Base-by-base conservation (phyloP, 148 eudicot genomes). In the Fallopia convolvulus region DNA sequence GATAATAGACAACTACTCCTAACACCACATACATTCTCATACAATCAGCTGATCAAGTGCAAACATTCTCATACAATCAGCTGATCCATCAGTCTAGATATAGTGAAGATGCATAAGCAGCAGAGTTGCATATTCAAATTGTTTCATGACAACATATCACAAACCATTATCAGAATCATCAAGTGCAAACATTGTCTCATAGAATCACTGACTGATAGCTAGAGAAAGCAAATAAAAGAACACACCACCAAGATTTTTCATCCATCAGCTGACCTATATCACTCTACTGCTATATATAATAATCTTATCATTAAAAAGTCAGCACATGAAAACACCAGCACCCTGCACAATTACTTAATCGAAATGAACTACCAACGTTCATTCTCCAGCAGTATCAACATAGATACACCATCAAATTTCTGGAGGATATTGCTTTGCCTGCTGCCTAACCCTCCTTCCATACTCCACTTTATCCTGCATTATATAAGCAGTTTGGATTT, bases 381-480 rank as follows among this genome's bases (percentile, higher is more conserved):
- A 36, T 68, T 68, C 72, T 36, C 72, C 44, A 63, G 17, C 17
- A 63, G 36, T 68, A 33, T 14, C 44, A 68, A 68, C 9, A 68
- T 68, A 3, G 44, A 33, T 68, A 36, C 41, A 12, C 11, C 75
- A 73, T 85, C 79, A 85, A 79, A 90, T 75, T 40, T 75, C 74
- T n/a, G 94, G 81, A 7, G 94, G 94, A 65, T 87, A 90, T 73
- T 70, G 86, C 79, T 88, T 88, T 6, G 92, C 94, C 78, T 90
- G 94, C 75, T 84, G 92, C 48, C 89, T 87, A 74, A 94, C 93
- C 81, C 90, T 91, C 81, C 80, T 91, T 82, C 82, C 88, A 88
- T 93, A 94, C 85, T 94, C 98, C 42, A 71, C 86, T n/a, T 72
- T 63, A 81, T 94, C 93, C 98, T 92, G 91, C 83, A 85, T 61